These are phyloP conservation scores for Theileria parva DNA, from an alignment of 169 alveolate genomes.

Conservation along the genomic window DNA sequence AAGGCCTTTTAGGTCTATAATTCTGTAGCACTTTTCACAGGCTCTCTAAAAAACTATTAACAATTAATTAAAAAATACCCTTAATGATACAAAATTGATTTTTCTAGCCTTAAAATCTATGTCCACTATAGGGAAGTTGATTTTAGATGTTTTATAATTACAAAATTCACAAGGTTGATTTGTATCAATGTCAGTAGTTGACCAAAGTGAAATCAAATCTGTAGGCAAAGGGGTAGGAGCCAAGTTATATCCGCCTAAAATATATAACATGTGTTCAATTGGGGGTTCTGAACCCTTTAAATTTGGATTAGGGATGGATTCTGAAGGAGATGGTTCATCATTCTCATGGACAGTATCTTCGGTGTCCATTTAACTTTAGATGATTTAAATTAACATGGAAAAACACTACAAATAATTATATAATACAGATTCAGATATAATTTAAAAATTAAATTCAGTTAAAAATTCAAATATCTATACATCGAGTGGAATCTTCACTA, in stretches of 20 bases:
- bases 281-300: not conserved
- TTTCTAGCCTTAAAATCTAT: conserved; percentile 22
- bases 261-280: conserved; percentile 19
- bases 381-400: not conserved
- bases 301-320: not conserved
- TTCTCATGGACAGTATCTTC: conserved; percentile 4
- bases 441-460: not conserved
- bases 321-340: not conserved
- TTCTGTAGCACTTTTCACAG: conserved; percentile 28
- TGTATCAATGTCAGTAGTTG: conserved; percentile 5
- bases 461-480: too few species aligned
- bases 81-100: conserved; percentile 19
- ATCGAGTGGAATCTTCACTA: conserved; percentile 2
- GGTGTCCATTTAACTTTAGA: conserved; percentile 11
- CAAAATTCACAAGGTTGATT: conserved; percentile 24
- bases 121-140: conserved; percentile 21
- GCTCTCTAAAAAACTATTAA: conserved; percentile 15
- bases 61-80: conserved; percentile 17
- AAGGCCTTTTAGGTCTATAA: conserved; percentile 9
- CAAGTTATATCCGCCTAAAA: conserved; percentile 15
- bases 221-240: conserved; percentile 36
- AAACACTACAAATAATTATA: not conserved
- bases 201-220: conserved; percentile 3
- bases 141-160: conserved; percentile 5
- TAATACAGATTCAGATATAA: not conserved